Evolutionary conservation across 495 filamentous ascomycete species (phyloP).

Genomic region (Lasiosphaeria ovina): DNA sequence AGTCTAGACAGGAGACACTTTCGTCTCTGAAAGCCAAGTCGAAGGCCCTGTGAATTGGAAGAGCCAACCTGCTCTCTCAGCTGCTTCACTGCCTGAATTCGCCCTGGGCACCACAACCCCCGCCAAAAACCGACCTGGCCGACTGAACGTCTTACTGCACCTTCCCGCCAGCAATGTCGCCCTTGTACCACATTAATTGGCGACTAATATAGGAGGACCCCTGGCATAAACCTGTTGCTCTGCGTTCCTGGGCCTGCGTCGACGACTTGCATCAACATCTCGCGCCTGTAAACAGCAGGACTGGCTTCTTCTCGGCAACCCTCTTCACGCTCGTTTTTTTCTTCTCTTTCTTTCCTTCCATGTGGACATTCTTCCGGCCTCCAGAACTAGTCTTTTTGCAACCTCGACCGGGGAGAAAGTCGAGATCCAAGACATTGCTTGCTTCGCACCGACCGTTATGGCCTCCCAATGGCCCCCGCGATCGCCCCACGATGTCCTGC

Average conservation of each 20-base stretch:
- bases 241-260: neutral
- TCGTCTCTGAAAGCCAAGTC: neutral
- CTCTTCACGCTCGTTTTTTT: neutral
- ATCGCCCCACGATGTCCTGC: conserved; percentile 79
- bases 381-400: neutral
- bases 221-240: conserved; percentile 3
- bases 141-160: conserved; percentile 16
- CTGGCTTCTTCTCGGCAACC: neutral
- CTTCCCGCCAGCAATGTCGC: conserved; percentile 20
- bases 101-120: too few species aligned
- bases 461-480: conserved; percentile 75
- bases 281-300: conserved; percentile 14
- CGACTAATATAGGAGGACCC: conserved; percentile 19
- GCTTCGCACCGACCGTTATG: conserved; percentile 17
- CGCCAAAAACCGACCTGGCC: neutral
- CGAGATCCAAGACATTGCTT: neutral
- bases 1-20: conserved; percentile 1
- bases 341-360: neutral
- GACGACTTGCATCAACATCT: neutral
- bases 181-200: conserved; percentile 32
- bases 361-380: neutral
- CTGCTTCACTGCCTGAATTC: too few species aligned
- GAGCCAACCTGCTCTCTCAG: too few species aligned
- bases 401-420: neutral
- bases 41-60: too few species aligned